These are phyloP conservation scores for Fusarium nelsonii DNA, from an alignment of 2,329 filamentous ascomycete genomes.

Conservation along the genomic window DNA sequence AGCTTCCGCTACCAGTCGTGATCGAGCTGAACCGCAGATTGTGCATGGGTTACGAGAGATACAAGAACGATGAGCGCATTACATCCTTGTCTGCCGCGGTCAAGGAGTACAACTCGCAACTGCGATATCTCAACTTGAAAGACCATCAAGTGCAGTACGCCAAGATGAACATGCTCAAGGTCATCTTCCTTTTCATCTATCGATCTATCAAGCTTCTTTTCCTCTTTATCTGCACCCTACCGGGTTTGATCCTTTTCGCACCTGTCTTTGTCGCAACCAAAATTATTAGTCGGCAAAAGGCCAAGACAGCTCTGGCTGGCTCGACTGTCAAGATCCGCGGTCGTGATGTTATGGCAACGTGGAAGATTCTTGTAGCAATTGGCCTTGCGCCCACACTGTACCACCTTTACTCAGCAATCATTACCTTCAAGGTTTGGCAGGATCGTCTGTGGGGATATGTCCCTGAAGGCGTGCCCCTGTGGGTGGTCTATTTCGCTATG, in stretches of 20 bases:
- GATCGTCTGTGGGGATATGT: constrained; percentile 87
- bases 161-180: constrained; percentile 81
- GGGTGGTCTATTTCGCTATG: constrained; percentile 78
- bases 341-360: constrained; percentile 90
- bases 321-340: constrained; percentile 91
- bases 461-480: constrained; percentile 83
- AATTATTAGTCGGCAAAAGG: constrained; percentile 83
- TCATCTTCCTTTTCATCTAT: constrained; percentile 82
- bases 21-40: constrained; percentile 94
- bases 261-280: constrained; percentile 90
- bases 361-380: constrained; percentile 91
- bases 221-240: constrained; percentile 83
- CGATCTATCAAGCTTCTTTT: constrained; percentile 81
- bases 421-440: constrained; percentile 81
- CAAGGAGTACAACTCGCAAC: constrained; percentile 85
- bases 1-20: constrained; percentile 89
- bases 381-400: constrained; percentile 86
- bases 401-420: constrained; percentile 80
- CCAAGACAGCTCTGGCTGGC: constrained; percentile 83
- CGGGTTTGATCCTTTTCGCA: constrained; percentile 87
- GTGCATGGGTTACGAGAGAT: constrained; percentile 90
- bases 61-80: constrained; percentile 91
- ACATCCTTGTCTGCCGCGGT: constrained; percentile 80
- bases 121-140: constrained; percentile 86
- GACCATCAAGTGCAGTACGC: constrained; percentile 97